phyloP scores from a whole-genome alignment of 2,329 filamentous ascomycete species.

The Gyromitra esculenta region DNA sequence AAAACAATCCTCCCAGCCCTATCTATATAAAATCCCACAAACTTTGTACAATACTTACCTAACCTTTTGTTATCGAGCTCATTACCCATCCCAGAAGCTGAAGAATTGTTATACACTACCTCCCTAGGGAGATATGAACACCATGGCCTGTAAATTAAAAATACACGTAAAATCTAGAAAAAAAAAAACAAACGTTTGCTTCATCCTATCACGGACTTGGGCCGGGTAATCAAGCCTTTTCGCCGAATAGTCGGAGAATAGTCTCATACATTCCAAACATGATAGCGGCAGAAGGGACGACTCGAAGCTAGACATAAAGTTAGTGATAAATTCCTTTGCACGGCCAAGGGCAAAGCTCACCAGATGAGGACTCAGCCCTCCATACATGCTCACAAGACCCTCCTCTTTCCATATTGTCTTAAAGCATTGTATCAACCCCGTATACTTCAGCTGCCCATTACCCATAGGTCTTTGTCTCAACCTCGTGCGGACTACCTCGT shows the following conservation, averaged over 20 bases:
- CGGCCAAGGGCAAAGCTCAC: constrained; percentile 62
- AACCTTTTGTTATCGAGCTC: not conserved
- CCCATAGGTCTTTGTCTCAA: constrained; percentile 83
- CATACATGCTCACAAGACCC: constrained; percentile 84
- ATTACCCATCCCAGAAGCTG: constrained; percentile 32
- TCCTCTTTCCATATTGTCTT: constrained; percentile 87
- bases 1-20: constrained; percentile 8
- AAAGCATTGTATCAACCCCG: constrained; percentile 88
- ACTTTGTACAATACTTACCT: constrained; percentile 41
- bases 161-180: constrained; percentile 35
- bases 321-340: constrained; percentile 6
- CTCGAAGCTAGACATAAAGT: constrained; percentile 64
- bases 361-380: constrained; percentile 89
- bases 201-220: not conserved
- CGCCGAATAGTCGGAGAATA: constrained; percentile 51
- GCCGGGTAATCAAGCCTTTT: constrained; percentile 40
- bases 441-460: constrained; percentile 81
- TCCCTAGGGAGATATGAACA: constrained; percentile 12
- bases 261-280: constrained; percentile 85
- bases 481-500: constrained; percentile 82
- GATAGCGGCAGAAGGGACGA: constrained; percentile 90
- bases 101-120: constrained; percentile 32
- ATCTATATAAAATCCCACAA: constrained; percentile 35
- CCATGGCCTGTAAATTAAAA: constrained; percentile 41
- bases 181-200: constrained; percentile 27